Evolutionary conservation across 208 protist genomes (phyloP).

Genomic region (Leishmania arabica): DNA sequence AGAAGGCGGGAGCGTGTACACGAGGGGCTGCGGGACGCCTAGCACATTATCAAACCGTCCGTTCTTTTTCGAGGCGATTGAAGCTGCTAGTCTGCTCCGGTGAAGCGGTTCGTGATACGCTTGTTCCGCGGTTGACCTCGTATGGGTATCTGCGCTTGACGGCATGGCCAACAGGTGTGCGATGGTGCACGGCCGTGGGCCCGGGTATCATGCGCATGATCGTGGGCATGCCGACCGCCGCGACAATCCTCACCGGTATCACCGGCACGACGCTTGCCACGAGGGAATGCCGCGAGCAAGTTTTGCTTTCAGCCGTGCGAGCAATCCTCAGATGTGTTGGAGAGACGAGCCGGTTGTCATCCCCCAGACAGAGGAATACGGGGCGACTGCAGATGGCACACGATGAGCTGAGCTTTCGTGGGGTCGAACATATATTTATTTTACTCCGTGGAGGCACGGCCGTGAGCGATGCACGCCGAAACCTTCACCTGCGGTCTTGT

Average conservation of each 20-base stretch:
- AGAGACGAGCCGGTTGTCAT: not conserved
- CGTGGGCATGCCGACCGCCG: not conserved
- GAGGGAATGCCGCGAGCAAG: not conserved
- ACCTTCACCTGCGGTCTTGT: no score
- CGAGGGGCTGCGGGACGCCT: not conserved
- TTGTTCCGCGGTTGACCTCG: not conserved
- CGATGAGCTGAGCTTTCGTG: slow-evolving; percentile 3
- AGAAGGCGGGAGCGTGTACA: not conserved
- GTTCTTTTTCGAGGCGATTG: not conserved
- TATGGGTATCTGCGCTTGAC: not conserved
- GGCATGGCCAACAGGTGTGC: slow-evolving; percentile 15
- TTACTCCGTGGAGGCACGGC: not conserved
- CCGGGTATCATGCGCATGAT: not conserved
- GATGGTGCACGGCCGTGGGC: slow-evolving; percentile 6
- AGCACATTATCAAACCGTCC: not conserved
- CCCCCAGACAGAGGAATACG: not conserved
- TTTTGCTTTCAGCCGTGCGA: slow-evolving; percentile 4
- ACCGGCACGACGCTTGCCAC: not conserved
- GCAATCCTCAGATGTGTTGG: not conserved
- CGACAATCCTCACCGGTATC: not conserved
- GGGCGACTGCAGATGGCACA: not conserved
- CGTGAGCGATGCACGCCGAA: not conserved
- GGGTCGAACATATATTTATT: no score
- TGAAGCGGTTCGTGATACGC: not conserved
- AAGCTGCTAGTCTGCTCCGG: not conserved